Evolutionary conservation across 2,329 filamentous ascomycete genomes (phyloP), one percentile per base, ranked within the genome.

Genomic region (Talaromyces verruculosus): DNA sequence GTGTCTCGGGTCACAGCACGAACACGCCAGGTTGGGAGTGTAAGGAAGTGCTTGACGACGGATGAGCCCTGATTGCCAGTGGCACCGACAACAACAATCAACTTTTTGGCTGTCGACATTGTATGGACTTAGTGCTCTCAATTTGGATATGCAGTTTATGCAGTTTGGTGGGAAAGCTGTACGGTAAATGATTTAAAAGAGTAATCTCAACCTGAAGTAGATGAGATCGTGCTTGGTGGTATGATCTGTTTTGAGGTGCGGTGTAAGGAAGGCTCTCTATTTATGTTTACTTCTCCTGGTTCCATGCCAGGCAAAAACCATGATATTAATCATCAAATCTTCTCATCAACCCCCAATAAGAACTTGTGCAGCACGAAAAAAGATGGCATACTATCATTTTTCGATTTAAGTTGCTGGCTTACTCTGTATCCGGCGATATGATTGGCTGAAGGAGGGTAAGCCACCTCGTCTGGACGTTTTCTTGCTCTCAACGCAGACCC

Each of bases 11-110:
- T 77, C 13, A 79, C 43, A 45, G 71, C 74, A 30, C 77, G 76
- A 47, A 79, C 70, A 10, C 70, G 64, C 72, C 73, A 79, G 45
- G 68, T 67, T 7, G 61, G 35, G 17, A 61, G 55, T 1, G 41
- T 41, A 30, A 65, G 33, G 17, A 65, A 65, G 8, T 43, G 41
- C n/a, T 49, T 63, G 22, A 69, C 73, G 22, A 77, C 75, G 10
- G 72, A 74, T 19, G 68, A 70, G 37, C 75, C 75, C 67, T 76
- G 72, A 30, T 72, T 72, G 49, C 77, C 78, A 15, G 77, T 79
- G 43, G 76, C 72, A 41, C 78, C 77, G 45, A 79, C 66, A 33
- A 80, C 69, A 15, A 74, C 72, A 49, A 79, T 74, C 47, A 73
- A 70, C 69, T 77, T 78, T 35, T 19, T 37, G 30, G n/a, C 5